phyloP scores from a whole-genome alignment of 371 early-diverging fungal species.

The Mucor plumbeus region DNA sequence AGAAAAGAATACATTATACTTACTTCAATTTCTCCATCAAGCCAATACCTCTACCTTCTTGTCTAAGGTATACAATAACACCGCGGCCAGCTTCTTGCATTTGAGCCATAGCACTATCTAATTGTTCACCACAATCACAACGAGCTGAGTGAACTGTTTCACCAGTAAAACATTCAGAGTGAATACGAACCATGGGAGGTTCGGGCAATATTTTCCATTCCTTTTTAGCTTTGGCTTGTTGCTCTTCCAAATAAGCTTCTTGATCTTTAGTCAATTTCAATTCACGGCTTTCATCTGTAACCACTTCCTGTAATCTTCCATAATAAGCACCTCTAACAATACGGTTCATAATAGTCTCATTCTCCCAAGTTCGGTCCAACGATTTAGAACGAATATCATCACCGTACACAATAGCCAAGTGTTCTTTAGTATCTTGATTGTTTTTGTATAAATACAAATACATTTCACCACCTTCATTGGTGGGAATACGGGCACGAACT shows the following conservation, averaged over 20 bases:
- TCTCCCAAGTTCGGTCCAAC: constrained; percentile 67
- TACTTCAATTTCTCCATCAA: constrained; percentile 90
- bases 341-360: constrained; percentile 81
- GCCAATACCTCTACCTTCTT: constrained; percentile 97
- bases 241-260: constrained; percentile 42
- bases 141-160: constrained; percentile 91
- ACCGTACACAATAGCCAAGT: constrained; percentile 93
- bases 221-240: constrained; percentile 41
- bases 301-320: constrained; percentile 61
- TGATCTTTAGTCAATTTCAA: constrained; percentile 45
- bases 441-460: constrained; percentile 88
- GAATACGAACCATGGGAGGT: constrained; percentile 87
- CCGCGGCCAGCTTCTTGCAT: constrained; percentile 86
- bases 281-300: constrained; percentile 45
- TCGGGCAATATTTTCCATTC: constrained; percentile 33
- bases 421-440: constrained; percentile 85
- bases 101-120: constrained; percentile 90
- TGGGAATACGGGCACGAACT: constrained; percentile 89
- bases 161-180: constrained; percentile 97
- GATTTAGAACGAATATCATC: constrained; percentile 73
- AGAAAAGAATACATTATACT: constrained; percentile 19
- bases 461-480: constrained; percentile 81
- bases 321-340: constrained; percentile 80
- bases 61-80: constrained; percentile 92
- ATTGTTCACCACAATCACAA: constrained; percentile 96